Evolutionary conservation across 2,329 filamentous ascomycete genomes (phyloP).

Genomic region (Colletotrichum tofieldiae): DNA sequence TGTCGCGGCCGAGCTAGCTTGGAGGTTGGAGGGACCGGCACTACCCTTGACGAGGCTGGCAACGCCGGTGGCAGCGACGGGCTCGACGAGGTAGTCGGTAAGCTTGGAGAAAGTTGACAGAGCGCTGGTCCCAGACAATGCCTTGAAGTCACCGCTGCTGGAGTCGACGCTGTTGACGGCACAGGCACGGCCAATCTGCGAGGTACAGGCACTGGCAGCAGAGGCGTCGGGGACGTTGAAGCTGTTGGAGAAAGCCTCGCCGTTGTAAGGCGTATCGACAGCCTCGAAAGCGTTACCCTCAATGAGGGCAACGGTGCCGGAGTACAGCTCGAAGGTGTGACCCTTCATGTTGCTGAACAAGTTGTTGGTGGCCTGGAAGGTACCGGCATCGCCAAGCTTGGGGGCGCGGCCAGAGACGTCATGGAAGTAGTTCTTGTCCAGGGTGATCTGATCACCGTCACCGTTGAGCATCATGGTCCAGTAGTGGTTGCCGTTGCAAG

Average conservation of each 20-base stretch:
- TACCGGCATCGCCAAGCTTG: conserved; percentile 50
- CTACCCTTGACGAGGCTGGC: conserved; percentile 45
- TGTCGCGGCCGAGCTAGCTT: conserved; percentile 25
- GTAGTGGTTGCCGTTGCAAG: conserved; percentile 52
- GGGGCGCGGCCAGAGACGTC: conserved; percentile 49
- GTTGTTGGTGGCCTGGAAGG: conserved; percentile 50
- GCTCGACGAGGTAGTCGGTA: conserved; percentile 46
- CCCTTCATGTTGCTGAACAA: conserved; percentile 49
- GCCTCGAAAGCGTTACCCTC: conserved; percentile 49
- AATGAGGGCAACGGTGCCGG: conserved; percentile 46
- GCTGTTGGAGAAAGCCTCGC: conserved; percentile 45
- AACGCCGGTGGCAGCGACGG: conserved; percentile 48
- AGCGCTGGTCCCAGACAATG: conserved; percentile 44
- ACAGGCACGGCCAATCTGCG: conserved; percentile 33
- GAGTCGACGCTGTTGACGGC: conserved; percentile 34
- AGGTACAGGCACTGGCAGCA: conserved; percentile 32
- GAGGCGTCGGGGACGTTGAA: conserved; percentile 47
- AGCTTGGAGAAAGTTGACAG: conserved; percentile 41
- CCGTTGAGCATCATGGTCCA: conserved; percentile 53
- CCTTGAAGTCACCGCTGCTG: conserved; percentile 46
- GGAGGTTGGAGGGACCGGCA: conserved; percentile 48
- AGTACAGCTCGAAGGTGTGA: conserved; percentile 68
- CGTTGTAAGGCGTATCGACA: conserved; percentile 53
- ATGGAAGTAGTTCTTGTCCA: conserved; percentile 52
- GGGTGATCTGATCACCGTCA: conserved; percentile 54